Evolutionary conservation across 257 asterid species (phyloP).

Genomic region (Solanum sejunctum): DNA sequence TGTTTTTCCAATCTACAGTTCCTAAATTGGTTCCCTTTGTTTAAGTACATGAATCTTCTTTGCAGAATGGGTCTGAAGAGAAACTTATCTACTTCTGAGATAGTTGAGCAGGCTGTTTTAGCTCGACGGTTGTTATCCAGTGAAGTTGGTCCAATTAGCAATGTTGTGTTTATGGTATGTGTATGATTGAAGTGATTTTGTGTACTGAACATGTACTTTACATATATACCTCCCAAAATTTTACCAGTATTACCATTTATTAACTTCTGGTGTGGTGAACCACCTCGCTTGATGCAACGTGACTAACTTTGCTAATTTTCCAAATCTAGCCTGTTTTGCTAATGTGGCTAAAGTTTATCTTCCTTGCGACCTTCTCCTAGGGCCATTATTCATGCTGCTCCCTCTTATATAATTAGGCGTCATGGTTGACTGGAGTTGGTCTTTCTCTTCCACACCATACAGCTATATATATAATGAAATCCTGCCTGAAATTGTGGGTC

Average conservation of each 20-base stretch:
- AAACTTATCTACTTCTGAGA: conserved; percentile 78
- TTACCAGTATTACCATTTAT: background rate
- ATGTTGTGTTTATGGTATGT: conserved; percentile 91
- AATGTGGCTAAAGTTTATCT: background rate
- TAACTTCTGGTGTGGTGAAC: background rate
- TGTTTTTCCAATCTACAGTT: background rate
- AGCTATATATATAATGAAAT: background rate
- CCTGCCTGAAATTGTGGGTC: background rate
- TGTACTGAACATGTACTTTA: background rate
- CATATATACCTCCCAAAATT: background rate
- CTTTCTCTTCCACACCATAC: background rate
- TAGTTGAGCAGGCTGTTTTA: conserved; percentile 92
- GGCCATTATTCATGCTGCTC: background rate
- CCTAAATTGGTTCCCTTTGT: background rate
- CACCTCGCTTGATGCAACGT: background rate
- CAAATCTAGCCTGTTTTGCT: background rate
- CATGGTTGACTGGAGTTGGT: background rate
- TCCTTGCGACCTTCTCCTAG: background rate
- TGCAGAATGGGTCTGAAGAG: conserved; percentile 91
- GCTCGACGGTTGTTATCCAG: conserved; percentile 69
- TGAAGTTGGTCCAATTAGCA: conserved; percentile 71
- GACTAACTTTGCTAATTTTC: background rate
- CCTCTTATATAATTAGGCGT: background rate
- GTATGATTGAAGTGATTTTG: background rate
- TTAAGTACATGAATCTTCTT: conserved; percentile 4